Evolutionary conservation across 2,329 filamentous ascomycete genomes (phyloP), one percentile per base, ranked within the genome.

Genomic region (Sporothrix inflata): DNA sequence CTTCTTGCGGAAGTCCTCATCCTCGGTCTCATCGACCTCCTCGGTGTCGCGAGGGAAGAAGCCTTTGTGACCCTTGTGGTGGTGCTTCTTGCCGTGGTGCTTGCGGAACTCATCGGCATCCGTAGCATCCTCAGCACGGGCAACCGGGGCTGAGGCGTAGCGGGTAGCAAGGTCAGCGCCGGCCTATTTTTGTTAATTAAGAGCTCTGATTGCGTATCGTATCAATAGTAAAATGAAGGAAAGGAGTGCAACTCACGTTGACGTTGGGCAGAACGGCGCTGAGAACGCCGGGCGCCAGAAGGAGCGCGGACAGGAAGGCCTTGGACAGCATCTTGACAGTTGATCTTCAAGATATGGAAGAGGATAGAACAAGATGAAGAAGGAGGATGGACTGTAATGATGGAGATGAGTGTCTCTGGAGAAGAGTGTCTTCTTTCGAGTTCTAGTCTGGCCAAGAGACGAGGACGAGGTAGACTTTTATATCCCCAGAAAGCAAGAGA

Each of bases 201-300:
- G 19, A 2, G 57, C 19, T 11, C 9, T 11, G 38, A 19, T 47
- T 12, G 14, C 14, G 42, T 14, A 16, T 47, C 42, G 42, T 47
- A 34, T 19, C 24, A 21, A 4, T 6, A 12, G 34, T 19, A 55
- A 38, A 34, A 61, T 27, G 40, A n/a, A 19, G 34, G 38, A 51
- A 34, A 11, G 19, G 9, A 16, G 14, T 24, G 38, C 38, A 40
- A 61, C 61, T 38, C 34, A 68, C 61, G 16, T 67, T 60, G 38
- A 47, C 66, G 34, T 49, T 66, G 8, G 74, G 73, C 65, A 74
- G 60, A 30, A 73, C 71, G 69, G 65, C 69, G 60, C 73, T 69
- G n/a, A 75, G 70, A 42, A 73, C 70, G 65, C 71, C 68, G 53
- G 74, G 73, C 21, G 71, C 74, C 61, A 74, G 70, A 51, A 75